Base-by-base conservation (phyloP, 257 asterid genomes). In the Solanum microdontum region DNA sequence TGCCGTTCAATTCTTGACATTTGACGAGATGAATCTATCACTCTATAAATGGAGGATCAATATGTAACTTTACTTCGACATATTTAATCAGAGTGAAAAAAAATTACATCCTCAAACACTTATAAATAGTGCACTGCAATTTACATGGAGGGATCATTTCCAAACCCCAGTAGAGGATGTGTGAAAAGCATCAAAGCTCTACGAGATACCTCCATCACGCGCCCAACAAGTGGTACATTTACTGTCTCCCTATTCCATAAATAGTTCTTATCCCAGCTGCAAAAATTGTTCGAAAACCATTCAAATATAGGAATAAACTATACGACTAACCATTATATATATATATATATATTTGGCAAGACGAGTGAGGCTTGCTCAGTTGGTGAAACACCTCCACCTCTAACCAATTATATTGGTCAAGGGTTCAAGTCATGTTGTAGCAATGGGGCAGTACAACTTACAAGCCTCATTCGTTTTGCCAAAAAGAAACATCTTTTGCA, bases 221-320 rank as follows among this genome's bases (percentile, higher is more conserved):
- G 93, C 48, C 97, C 98, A 34, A 92, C 77, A 34, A 94, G 86
- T 3, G 98, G 98, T 64, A 85, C 26, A 73, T 84, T 89, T 6
- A 93, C 93, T 2, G 98, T 96, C 68, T 96, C 97, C 83, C 92
- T 88, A 86, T 92, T 92, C 93, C 89, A 75, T 21, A 94, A 43
- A 0, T 98, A 98, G 72, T 96, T 95, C 93, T 94, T 94, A 89
- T 95, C 96, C 97, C 98, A 94, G 94, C 98, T 95, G 91, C 88
- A 86, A 60, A 66, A 11, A 66, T 77, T 73, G 23, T 76, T 30
- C 24, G 21, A 4, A 84, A 64, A 79, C 23, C 34, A 3, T 68
- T 3, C 36, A 84, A 32, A 39, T 13, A n/a, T 0, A 32, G 15
- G 3, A 45, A 14, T n/a, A 8, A 15, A 77, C 7, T 14, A 40